phyloP scores from a whole-genome alignment of 2,329 filamentous ascomycete species.

The Botryotinia calthae region DNA sequence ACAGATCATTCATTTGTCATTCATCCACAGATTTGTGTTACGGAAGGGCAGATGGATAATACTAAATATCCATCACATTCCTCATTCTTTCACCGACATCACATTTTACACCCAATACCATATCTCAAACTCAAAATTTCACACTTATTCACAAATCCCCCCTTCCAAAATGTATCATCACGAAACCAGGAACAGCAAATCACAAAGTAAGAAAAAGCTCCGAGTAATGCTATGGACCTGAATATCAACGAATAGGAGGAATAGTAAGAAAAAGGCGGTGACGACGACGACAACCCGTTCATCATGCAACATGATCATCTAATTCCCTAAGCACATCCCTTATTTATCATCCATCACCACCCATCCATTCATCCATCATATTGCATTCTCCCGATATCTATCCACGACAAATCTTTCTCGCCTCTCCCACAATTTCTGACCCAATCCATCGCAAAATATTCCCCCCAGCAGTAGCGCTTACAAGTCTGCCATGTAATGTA shows the following conservation, averaged over 20 bases:
- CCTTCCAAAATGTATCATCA: neutral
- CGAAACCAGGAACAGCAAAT: neutral
- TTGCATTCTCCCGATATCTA: slow-evolving; percentile 22
- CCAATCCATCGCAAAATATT: slow-evolving; percentile 16
- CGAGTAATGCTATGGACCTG: slow-evolving; percentile 22
- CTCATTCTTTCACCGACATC: neutral
- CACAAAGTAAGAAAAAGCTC: slow-evolving; percentile 19
- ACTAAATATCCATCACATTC: neutral
- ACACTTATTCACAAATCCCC: neutral
- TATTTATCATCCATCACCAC: slow-evolving; percentile 18
- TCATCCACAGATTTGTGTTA: neutral
- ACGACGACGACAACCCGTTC: slow-evolving; percentile 11
- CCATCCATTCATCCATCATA: slow-evolving; percentile 10
- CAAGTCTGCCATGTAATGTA: slow-evolving; percentile 13
- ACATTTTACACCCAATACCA: neutral
- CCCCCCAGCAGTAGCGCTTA: slow-evolving; percentile 1
- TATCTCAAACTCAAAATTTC: neutral
- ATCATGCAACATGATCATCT: slow-evolving; percentile 17
- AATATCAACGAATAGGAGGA: slow-evolving; percentile 21
- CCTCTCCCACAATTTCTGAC: neutral
- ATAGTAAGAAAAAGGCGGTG: slow-evolving; percentile 16
- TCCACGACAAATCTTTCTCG: slow-evolving; percentile 11
- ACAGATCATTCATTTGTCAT: neutral
- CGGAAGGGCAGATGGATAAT: neutral
- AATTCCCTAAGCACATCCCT: slow-evolving; percentile 3